These are phyloP conservation scores for Hypoxylon trugodes DNA, from an alignment of 495 filamentous ascomycete species.

Conservation along the genomic window DNA sequence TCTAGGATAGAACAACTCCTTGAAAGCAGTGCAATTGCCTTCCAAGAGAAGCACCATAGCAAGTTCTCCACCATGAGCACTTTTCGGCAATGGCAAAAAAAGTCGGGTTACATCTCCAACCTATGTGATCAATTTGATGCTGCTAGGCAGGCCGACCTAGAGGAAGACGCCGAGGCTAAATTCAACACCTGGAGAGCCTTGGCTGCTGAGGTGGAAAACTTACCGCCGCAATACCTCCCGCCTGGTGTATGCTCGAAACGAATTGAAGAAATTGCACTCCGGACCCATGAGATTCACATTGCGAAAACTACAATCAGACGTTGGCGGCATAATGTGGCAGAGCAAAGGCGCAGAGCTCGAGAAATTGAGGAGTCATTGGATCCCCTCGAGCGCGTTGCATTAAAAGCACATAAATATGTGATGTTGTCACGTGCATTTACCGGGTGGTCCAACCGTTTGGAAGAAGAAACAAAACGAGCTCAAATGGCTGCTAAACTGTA, in stretches of 20 bases:
- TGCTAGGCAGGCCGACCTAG: slow-evolving; percentile 37
- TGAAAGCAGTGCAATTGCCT: slow-evolving; percentile 34
- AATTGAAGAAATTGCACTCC: slow-evolving; percentile 38
- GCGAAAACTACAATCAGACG: slow-evolving; percentile 24
- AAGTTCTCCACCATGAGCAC: slow-evolving; percentile 36
- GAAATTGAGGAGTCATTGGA: slow-evolving; percentile 69
- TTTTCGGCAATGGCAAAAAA: slow-evolving; percentile 42
- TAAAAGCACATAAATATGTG: slow-evolving; percentile 69
- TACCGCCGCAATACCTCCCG: slow-evolving; percentile 29
- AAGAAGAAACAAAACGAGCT: slow-evolving; percentile 62
- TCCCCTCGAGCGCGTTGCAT: slow-evolving; percentile 67
- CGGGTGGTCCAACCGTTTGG: slow-evolving; percentile 72
- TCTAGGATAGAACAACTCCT: slow-evolving; percentile 31
- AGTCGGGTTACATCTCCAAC: slow-evolving; percentile 32
- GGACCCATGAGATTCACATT: slow-evolving; percentile 36
- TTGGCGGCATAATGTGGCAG: slow-evolving; percentile 35
- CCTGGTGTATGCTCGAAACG: slow-evolving; percentile 43
- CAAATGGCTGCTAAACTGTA: slow-evolving; percentile 39
- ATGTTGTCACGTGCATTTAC: slow-evolving; percentile 76
- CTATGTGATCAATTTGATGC: slow-evolving; percentile 39
- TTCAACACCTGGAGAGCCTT: slow-evolving; percentile 38
- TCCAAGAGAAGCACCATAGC: slow-evolving; percentile 35
- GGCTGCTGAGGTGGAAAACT: slow-evolving; percentile 20
- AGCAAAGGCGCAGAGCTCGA: slow-evolving; percentile 23
- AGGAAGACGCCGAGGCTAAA: slow-evolving; percentile 29